Evolutionary conservation across 2,329 filamentous ascomycete genomes (phyloP).

Genomic region (Grosmannia huntii): DNA sequence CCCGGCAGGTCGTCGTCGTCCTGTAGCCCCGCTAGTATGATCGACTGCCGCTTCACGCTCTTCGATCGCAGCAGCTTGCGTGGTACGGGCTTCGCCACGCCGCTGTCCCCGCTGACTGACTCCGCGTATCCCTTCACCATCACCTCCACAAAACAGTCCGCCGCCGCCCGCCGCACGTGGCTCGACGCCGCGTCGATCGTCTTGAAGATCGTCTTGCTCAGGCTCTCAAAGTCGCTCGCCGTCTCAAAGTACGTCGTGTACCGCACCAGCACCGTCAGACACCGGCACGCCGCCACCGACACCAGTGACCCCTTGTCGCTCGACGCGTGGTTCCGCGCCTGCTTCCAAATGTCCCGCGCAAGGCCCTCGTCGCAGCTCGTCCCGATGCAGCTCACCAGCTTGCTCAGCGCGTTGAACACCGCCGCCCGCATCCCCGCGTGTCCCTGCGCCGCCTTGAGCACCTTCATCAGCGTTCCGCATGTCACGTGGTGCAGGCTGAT

Average conservation of each 20-base stretch:
- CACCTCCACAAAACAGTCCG: constrained; percentile 71
- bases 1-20: constrained; percentile 42
- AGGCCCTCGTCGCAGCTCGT: constrained; percentile 70
- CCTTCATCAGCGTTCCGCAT: constrained; percentile 59
- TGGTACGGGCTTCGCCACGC: constrained; percentile 28
- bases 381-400: constrained; percentile 63
- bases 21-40: constrained; percentile 39
- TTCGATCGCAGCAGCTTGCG: constrained; percentile 58
- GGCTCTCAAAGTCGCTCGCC: constrained; percentile 75
- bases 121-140: constrained; percentile 72
- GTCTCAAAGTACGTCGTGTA: constrained; percentile 77
- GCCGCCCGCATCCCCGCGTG: constrained; percentile 75
- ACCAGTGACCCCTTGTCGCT: constrained; percentile 76
- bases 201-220: constrained; percentile 75
- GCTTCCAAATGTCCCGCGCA: constrained; percentile 89
- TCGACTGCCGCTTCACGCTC: constrained; percentile 42
- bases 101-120: constrained; percentile 26
- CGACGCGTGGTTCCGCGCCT: constrained; percentile 61
- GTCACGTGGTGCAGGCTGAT: constrained; percentile 69
- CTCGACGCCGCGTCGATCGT: constrained; percentile 66
- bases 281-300: constrained; percentile 65
- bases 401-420: constrained; percentile 61
- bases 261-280: constrained; percentile 59
- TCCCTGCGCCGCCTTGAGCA: constrained; percentile 64
- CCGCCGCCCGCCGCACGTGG: constrained; percentile 71